Evolutionary conservation across 768 basidiomycete genomes (phyloP).

Genomic region (Mycena albidolilacea): DNA sequence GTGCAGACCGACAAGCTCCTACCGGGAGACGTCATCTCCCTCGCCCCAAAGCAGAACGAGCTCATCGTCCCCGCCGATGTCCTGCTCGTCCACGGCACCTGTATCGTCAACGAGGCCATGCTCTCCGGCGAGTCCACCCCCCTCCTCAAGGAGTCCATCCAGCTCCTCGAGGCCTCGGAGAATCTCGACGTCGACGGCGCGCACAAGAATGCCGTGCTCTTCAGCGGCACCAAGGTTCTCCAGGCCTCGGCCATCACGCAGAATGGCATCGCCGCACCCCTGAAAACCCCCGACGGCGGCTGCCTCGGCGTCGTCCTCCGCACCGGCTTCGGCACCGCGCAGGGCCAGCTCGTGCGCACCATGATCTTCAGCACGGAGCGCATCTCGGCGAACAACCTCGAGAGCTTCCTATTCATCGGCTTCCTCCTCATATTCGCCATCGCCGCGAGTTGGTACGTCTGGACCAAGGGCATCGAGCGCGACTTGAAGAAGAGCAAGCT

Average conservation of each 20-base stretch:
- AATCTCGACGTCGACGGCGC: slow-evolving; percentile 86
- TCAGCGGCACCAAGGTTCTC: slow-evolving; percentile 97
- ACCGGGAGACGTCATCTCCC: slow-evolving; percentile 93
- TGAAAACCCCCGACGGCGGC: slow-evolving; percentile 90
- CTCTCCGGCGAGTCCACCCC: slow-evolving; percentile 98
- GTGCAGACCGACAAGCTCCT: slow-evolving; percentile 90
- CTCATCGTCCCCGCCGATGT: slow-evolving; percentile 95
- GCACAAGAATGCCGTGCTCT: slow-evolving; percentile 92
- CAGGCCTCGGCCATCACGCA: slow-evolving; percentile 65
- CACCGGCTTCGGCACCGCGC: slow-evolving; percentile 97
- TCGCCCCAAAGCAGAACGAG: slow-evolving; percentile 82
- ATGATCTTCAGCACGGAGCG: slow-evolving; percentile 99
- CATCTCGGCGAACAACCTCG: slow-evolving; percentile 95
- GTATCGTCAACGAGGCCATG: slow-evolving; percentile 99
- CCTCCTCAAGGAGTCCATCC: slow-evolving; percentile 94
- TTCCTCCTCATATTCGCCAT: slow-evolving; percentile 98
- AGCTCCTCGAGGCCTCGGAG: slow-evolving; percentile 82
- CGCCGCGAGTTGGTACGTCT: slow-evolving; percentile 98
- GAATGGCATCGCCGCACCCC: slow-evolving; percentile 58
- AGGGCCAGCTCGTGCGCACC: slow-evolving; percentile 96
- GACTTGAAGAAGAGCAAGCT: slow-evolving; percentile 96
- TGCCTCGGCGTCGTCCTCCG: slow-evolving; percentile 94
- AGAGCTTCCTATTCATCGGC: slow-evolving; percentile 97
- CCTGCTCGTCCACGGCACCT: slow-evolving; percentile 91
- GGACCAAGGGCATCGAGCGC: slow-evolving; percentile 95